Evolutionary conservation across 73 alveolate genomes (phyloP).

Genomic region (Effrenium voratum): DNA sequence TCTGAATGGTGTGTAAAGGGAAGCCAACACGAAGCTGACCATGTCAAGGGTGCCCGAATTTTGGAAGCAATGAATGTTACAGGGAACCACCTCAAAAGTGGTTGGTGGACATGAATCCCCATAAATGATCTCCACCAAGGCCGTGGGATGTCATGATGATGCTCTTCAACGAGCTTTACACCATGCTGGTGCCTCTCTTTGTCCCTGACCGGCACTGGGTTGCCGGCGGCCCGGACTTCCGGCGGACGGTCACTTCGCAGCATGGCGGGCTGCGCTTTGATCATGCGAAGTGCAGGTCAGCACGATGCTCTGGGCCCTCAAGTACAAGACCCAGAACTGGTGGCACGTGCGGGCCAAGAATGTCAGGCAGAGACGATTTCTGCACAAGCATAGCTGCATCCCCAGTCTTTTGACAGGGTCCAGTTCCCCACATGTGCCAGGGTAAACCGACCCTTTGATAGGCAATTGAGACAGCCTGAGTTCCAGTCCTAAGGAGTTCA

Average conservation of each 20-base stretch:
- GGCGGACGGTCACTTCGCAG: not conserved
- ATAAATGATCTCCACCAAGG: too few species aligned
- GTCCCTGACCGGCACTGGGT: conserved; percentile 84
- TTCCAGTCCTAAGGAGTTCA: too few species aligned
- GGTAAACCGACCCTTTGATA: too few species aligned
- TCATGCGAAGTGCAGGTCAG: not conserved
- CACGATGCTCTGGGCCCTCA: conserved; percentile 66
- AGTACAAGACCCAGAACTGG: conserved; percentile 70
- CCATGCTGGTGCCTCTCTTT: conserved; percentile 82
- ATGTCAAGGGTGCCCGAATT: too few species aligned
- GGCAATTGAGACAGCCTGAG: too few species aligned
- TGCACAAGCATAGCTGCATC: not conserved
- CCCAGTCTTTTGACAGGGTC: not conserved
- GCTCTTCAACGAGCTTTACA: conserved; percentile 89
- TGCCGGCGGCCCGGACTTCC: not conserved
- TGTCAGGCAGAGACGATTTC: conserved; percentile 2
- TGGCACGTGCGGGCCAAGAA: conserved; percentile 91
- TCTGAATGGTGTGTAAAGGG: too few species aligned
- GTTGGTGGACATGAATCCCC: not conserved
- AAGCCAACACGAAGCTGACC: too few species aligned
- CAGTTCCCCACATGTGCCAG: too few species aligned
- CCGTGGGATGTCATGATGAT: conserved; percentile 94
- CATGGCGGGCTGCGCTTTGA: not conserved
- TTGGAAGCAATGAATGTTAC: too few species aligned
- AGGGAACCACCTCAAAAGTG: too few species aligned